These are phyloP conservation scores for Edaphochlamys debaryana DNA, from an alignment of 139 green algal species.

Conservation along the genomic window DNA sequence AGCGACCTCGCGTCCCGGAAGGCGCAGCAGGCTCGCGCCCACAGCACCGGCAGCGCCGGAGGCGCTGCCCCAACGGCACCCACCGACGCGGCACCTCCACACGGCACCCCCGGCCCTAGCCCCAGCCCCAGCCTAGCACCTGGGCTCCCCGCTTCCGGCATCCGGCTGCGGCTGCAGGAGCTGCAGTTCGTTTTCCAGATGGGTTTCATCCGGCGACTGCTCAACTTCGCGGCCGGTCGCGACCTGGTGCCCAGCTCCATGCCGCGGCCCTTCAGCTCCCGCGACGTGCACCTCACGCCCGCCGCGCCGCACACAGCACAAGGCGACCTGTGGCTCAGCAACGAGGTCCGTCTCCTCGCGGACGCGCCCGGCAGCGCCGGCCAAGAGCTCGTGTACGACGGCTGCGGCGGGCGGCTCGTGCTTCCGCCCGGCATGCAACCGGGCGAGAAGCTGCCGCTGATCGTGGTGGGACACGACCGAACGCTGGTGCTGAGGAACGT, in stretches of 20 bases:
- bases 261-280: neutral
- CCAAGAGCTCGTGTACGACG: slow-evolving; percentile 73
- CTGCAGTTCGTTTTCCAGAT: slow-evolving; percentile 85
- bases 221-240: slow-evolving; percentile 75
- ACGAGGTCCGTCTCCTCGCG: slow-evolving; percentile 82
- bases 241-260: slow-evolving; percentile 43
- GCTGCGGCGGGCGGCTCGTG: slow-evolving; percentile 65
- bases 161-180: slow-evolving; percentile 83
- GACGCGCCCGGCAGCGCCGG: slow-evolving; percentile 57
- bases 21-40: too few relatives aligned
- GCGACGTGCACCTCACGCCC: neutral
- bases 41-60: too few relatives aligned
- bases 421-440: slow-evolving; percentile 63
- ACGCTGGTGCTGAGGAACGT: slow-evolving; percentile 86
- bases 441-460: slow-evolving; percentile 78
- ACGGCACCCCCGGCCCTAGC: too few relatives aligned
- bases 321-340: slow-evolving; percentile 83
- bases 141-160: too few relatives aligned
- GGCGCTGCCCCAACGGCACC: too few relatives aligned
- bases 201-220: slow-evolving; percentile 83
- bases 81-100: too few relatives aligned
- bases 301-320: neutral
- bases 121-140: too few relatives aligned
- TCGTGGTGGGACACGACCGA: slow-evolving; percentile 79
- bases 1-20: too few relatives aligned